Evolutionary conservation across 179 eudicot species (phyloP), one percentile per base, ranked within the genome.

Genomic region (Camellia oleifera): DNA sequence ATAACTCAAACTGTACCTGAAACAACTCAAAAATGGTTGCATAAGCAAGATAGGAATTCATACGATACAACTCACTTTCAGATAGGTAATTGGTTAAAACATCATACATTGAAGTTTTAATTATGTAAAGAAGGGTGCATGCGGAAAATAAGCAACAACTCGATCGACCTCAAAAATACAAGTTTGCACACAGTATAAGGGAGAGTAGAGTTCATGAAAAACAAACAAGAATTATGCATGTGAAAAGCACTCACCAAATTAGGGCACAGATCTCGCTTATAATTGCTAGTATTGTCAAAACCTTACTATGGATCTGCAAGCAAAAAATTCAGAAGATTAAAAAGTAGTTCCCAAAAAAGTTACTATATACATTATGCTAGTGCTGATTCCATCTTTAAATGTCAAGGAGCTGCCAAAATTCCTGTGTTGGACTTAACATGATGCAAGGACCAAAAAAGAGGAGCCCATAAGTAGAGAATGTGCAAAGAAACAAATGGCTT

Each of bases 1-100:
- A 83, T 95, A 95, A 81, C 97, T 93, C 75, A 95, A 85, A 84
- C 98, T 93, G 88, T 95, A 95, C 98, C 98, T 94, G 97, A 58
- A 80, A 88, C 67, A 77, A 32, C 23, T 17, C 10, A 52, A 52
- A 20, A 61, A 20, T 14, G 32, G 17, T 12, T 69, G 42, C 45
- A 81, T 53, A 69, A 62, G 52, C 8, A 61, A 77, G 65, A 70
- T 26, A 69, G 17, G 44, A 4, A 48, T 10, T 60, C 13, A 32
- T 54, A 4, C 18, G 17, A 66, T 67, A 15, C 3, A 18, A 50
- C 20, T 42, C 15, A 63, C 11, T 18, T 79, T 32, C 63, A 72
- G 13, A 3, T 17, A 7, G 56, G 4, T 50, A 45, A 17, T 7
- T 69, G 54, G 56, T 32, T 50, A 18, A 18, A 73, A 45, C 7